Evolutionary conservation across 2,329 filamentous ascomycete species (phyloP), one percentile per base, ranked within the genome.

Genomic region (Colletotrichum sp.): DNA sequence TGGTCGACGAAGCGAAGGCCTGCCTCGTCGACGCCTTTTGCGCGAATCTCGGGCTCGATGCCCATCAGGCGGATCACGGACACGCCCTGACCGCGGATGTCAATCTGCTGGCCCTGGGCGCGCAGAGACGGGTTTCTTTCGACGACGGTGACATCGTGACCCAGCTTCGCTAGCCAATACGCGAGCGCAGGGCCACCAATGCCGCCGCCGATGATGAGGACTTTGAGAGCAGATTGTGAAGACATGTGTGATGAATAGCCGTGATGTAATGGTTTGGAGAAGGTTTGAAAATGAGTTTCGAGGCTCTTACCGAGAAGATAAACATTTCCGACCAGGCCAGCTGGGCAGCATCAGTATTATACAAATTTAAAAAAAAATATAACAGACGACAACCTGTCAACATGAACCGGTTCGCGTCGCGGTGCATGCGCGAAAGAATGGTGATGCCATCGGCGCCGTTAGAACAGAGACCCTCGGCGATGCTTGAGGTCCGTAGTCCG

Each of bases 121-220:
- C 87, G 85, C 9, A 88, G 80, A 4, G 73, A 48, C 0, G 83
- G 74, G 12, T 80, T 80, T 4, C 87, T 84, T 76, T 89, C 87
- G 24, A 89, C 67, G n/a, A 89, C 75, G 4, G 86, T 88, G 71
- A 88, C 83, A 18, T 79, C 77, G 76, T 84, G 81, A 30, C 81
- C 79, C 4, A 84, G 80, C 5, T 81, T 81, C 10, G 79, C 86
- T 7, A 89, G 82, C 79, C 85, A 84, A 66, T 83, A 83, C 9
- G 86, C 87, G 3, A 87, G 81, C 0, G 85, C 82, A 0, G 86
- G 85, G 6, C 87, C 88, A 26, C 85, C 85, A 36, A 89, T 82
- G 73, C 87, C 87, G 6, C 83, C 86, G 73, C 88, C 87, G 65
- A 84, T 81, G 75, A 91, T 88, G 75, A 91, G 86, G 58, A 91